These are phyloP conservation scores for Viridothelium virens DNA, from an alignment of 495 filamentous ascomycete genomes.

Conservation along the genomic window DNA sequence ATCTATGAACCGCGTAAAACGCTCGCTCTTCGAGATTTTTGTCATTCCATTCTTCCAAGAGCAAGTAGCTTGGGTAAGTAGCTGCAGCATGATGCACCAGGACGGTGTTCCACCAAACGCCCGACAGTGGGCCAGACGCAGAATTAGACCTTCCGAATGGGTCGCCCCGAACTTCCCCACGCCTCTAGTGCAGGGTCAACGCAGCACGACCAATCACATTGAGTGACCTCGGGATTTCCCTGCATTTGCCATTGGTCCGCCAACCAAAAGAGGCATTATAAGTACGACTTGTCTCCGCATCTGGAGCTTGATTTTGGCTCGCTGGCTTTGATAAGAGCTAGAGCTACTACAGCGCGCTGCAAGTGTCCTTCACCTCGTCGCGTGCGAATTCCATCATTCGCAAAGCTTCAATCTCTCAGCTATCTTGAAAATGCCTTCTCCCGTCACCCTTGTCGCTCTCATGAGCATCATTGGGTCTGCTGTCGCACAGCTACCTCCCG, in stretches of 20 bases:
- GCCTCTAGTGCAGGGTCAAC: background rate
- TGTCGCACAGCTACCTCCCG: background rate
- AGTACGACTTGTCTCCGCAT: background rate
- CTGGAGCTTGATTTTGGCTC: background rate
- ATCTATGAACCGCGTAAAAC: no score
- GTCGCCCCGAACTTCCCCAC: conserved; percentile 7
- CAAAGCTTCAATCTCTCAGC: background rate
- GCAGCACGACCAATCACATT: background rate
- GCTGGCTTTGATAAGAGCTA: no score
- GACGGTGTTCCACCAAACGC: no score
- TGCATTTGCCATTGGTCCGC: background rate
- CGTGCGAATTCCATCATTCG: background rate
- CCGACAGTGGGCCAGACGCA: background rate
- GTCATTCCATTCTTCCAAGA: no score
- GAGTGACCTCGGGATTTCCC: background rate
- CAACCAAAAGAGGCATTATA: background rate
- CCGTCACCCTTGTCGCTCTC: background rate
- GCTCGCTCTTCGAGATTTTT: no score
- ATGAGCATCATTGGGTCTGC: background rate
- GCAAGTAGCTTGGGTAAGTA: no score
- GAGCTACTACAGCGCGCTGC: background rate
- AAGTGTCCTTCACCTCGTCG: background rate
- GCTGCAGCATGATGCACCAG: no score
- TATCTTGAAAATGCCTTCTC: background rate
- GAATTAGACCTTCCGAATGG: background rate